These are phyloP conservation scores for Lasiodiplodia sp. DNA, from an alignment of 2,329 filamentous ascomycete species.

Conservation along the genomic window DNA sequence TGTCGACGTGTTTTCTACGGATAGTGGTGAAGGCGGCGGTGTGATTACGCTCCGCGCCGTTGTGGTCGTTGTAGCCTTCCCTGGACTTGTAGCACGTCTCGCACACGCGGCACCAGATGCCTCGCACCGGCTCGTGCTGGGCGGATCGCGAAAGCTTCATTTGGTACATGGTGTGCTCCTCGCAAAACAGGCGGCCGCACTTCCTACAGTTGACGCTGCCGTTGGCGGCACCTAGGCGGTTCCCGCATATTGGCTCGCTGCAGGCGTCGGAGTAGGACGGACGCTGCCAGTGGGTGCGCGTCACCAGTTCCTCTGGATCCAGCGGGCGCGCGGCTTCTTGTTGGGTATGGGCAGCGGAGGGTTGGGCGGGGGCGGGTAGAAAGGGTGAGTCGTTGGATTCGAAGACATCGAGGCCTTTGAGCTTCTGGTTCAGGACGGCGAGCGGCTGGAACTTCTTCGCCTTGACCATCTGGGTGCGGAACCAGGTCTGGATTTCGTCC, in stretches of 20 bases:
- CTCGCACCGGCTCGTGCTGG: constrained; percentile 85
- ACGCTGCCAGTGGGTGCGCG: constrained; percentile 87
- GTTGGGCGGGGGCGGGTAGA: constrained; percentile 44
- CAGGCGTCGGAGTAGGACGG: constrained; percentile 77
- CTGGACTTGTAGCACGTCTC: constrained; percentile 99
- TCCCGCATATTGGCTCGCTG: constrained; percentile 85
- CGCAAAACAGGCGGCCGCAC: constrained; percentile 92
- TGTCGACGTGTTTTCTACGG: constrained; percentile 81
- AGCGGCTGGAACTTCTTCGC: constrained; percentile 93
- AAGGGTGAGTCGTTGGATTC: constrained; percentile 81
- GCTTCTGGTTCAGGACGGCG: constrained; percentile 89
- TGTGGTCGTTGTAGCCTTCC: constrained; percentile 92
- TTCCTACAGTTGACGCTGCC: constrained; percentile 92
- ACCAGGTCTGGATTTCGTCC: constrained; percentile 96
- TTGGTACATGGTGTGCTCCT: constrained; percentile 99
- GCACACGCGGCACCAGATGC: constrained; percentile 93
- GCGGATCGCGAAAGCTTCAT: constrained; percentile 95
- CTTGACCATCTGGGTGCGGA: constrained; percentile 91
- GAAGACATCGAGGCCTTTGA: constrained; percentile 91
- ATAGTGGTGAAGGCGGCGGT: constrained; percentile 73
- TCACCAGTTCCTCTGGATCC: constrained; percentile 91
- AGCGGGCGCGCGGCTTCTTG: constrained; percentile 43
- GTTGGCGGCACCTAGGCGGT: constrained; percentile 77
- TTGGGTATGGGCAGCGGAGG: constrained; percentile 45
- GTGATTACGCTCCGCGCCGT: constrained; percentile 73